These are phyloP conservation scores for Paramecium pentaurelia DNA, from an alignment of 73 alveolate species.

Conservation along the genomic window DNA sequence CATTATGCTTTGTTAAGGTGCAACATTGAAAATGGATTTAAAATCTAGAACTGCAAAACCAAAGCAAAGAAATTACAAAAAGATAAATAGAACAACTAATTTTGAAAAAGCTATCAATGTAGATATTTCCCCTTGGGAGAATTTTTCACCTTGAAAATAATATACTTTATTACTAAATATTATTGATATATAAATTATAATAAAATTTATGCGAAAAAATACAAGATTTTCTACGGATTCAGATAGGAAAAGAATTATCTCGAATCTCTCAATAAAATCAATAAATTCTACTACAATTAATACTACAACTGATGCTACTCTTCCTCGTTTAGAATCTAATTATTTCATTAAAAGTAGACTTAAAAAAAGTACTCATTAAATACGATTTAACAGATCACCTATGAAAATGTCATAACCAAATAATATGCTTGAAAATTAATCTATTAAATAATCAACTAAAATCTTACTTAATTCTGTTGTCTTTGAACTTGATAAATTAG, in stretches of 20 bases:
- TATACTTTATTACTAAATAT: background rate
- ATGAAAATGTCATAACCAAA: background rate
- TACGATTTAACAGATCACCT: background rate
- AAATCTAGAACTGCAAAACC: background rate
- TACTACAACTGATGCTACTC: background rate
- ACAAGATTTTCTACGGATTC: background rate
- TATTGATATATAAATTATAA: background rate
- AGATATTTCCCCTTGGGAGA: conserved; percentile 1
- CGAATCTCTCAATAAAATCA: background rate
- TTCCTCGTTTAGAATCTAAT: background rate
- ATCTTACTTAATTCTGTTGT: background rate
- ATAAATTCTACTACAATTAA: background rate
- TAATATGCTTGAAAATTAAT: background rate
- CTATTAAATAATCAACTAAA: background rate
- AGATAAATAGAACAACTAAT: background rate
- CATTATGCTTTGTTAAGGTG: background rate
- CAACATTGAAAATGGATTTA: background rate
- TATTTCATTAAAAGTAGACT: background rate
- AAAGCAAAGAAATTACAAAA: background rate
- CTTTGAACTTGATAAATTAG: background rate
- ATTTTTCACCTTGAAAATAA: background rate
- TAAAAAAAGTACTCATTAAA: background rate
- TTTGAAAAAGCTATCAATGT: background rate
- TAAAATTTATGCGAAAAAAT: background rate
- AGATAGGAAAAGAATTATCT: background rate